Evolutionary conservation across 2,329 filamentous ascomycete species (phyloP).

Genomic region (Colletotrichum somersetense): DNA sequence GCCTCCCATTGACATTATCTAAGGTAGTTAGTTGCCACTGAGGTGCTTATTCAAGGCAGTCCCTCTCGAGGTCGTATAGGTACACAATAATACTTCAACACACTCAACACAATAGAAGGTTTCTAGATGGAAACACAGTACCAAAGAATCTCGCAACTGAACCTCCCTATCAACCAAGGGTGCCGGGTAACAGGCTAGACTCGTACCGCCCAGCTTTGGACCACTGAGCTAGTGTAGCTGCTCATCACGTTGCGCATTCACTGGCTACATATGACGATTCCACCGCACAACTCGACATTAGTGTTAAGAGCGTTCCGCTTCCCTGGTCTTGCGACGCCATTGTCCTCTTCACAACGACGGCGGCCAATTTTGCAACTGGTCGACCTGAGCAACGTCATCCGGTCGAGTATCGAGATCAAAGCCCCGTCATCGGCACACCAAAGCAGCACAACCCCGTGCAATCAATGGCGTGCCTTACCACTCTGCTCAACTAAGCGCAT

Average conservation of each 20-base stretch:
- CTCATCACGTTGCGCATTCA: background rate
- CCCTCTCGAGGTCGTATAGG: no score
- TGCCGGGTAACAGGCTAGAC: background rate
- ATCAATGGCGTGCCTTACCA: background rate
- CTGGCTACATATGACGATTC: background rate
- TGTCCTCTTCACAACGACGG: background rate
- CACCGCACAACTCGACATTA: no score
- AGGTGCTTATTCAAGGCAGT: no score
- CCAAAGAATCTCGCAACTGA: no score
- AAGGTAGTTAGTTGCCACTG: no score
- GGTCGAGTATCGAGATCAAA: background rate
- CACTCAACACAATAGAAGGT: no score
- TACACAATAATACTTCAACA: no score
- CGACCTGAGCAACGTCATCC: background rate
- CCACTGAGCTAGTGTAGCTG: background rate
- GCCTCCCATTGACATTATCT: background rate
- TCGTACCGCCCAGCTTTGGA: background rate
- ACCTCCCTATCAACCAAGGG: no score
- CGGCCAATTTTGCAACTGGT: background rate
- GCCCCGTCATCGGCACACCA: background rate
- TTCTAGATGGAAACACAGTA: no score
- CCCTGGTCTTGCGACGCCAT: no score
- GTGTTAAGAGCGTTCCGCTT: no score
- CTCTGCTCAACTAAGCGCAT: background rate
- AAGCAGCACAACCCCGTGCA: background rate